Percentiles rank a stretch among this genome's conserved stretches.
Conservation (phyloP, 1,139 yeast genomes). For the Hyphopichia khmerensis region DNA sequence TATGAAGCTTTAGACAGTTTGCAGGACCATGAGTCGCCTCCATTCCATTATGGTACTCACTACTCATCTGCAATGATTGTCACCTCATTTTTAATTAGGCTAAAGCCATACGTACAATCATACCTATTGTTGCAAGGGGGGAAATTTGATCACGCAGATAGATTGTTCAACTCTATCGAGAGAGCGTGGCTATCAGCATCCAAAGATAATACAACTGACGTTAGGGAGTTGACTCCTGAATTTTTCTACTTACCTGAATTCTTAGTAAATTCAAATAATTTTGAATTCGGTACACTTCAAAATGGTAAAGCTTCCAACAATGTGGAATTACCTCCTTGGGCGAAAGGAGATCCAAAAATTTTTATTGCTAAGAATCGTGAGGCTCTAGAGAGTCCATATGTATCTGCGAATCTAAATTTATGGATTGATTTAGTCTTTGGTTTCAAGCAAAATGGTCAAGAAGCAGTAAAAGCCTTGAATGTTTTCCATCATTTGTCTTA, state of each 20-base stretch:
- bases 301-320: constrained; percentile 57
- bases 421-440: constrained; percentile 91
- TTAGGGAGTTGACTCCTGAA: constrained; percentile 81
- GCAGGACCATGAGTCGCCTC: constrained; percentile 54
- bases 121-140: constrained; percentile 81
- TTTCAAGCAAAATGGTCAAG: constrained; percentile 66
- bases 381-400: constrained; percentile 80
- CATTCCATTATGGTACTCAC: constrained; percentile 90
- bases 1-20: constrained; percentile 65
- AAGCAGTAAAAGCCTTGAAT: constrained; percentile 63
- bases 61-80: constrained; percentile 93
- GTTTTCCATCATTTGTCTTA: constrained; percentile 82
- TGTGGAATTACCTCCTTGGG: constrained; percentile 81
- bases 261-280: constrained; percentile 58
- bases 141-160: constrained; percentile 81
- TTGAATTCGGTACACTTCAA: constrained; percentile 68
- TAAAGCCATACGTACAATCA: constrained; percentile 78
- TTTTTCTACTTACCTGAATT: constrained; percentile 81
- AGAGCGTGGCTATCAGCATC: constrained; percentile 82
- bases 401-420: constrained; percentile 66
- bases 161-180: constrained; percentile 68
- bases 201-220: constrained; percentile 78
- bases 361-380: constrained; percentile 74
- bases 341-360: constrained; percentile 66
- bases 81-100: constrained; percentile 68